Evolutionary conservation across 2,329 filamentous ascomycete species (phyloP).

Genomic region (Dissoconium aciculare): DNA sequence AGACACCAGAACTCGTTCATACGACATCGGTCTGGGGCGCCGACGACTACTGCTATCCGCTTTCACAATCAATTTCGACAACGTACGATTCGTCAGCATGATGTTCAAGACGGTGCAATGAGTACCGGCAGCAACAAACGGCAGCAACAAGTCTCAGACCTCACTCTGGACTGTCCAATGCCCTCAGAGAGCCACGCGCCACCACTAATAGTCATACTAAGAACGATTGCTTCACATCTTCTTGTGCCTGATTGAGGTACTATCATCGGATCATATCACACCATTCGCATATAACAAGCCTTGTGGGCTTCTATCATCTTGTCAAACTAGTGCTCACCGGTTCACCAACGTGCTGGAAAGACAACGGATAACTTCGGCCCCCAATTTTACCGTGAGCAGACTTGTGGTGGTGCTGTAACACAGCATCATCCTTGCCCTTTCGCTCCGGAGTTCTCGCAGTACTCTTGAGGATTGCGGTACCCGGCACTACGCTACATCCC

Average conservation of each 20-base stretch:
- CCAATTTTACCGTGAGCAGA: conserved; percentile 6
- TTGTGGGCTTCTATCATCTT: conserved; percentile 10
- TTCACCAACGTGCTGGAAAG: conserved; percentile 3
- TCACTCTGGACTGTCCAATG: conserved; percentile 17
- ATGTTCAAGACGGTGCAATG: conserved; percentile 7
- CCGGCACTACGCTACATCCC: no score
- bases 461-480: no score
- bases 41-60: no score
- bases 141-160: conserved; percentile 14
- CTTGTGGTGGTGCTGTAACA: conserved; percentile 6
- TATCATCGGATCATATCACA: conserved; percentile 10
- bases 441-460: no score
- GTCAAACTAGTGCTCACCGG: conserved; percentile 1
- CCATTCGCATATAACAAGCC: conserved; percentile 8
- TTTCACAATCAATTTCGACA: no score
- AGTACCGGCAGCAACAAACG: conserved; percentile 17
- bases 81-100: conserved; percentile 15
- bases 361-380: conserved; percentile 9
- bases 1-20: no score
- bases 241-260: conserved; percentile 23
- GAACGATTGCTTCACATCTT: conserved; percentile 26
- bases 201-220: conserved; percentile 20
- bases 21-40: no score
- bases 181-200: conserved; percentile 13
- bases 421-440: conserved; percentile 8